Evolutionary conservation across 495 filamentous ascomycete genomes (phyloP), one percentile per base, ranked within the genome.

Genomic region (Cudoniella acicularis): DNA sequence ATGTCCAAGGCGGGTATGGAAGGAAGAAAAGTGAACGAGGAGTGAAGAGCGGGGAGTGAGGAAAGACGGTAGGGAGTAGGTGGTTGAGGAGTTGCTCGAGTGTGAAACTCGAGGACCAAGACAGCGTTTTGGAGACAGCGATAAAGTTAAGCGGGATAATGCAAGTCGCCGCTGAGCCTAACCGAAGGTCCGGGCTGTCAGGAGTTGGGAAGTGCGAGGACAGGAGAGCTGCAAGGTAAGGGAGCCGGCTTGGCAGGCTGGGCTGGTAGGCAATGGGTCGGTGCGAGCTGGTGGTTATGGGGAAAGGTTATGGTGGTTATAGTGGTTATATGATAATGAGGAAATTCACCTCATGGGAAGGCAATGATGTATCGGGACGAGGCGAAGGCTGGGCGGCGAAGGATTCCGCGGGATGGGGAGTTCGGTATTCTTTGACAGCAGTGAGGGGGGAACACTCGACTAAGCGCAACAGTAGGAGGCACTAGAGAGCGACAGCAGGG

Each of bases 1-100:
- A 64, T 64, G 48, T 64, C 62, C 62, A 9, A 4, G 43, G 20
- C 16, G 43, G 43, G 43, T 9, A 21, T 4, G 13, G 20, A 8
- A n/a, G 10, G 20, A 20, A 6, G 3, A 20, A 24, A 13, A 50
- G 48, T 50, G 45, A 21, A 10, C 10, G 45, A 11, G 45, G 10
- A 13, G 18, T 48, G 10, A 20, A 8, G 10, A 21, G 45, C 20
- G 6, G 8, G 21, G 3, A 3, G 48, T 26, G 48, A 24, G 48
- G 25, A 6, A 23, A 13, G 22, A 21, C 10, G 10, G 20, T 50
- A 23, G 48, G 22, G 48, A 50, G n/a, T 3, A 3, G 23, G 8
- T 24, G 48, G 18, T 17, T 9, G 11, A 46, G n/a, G 3, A 9
- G 43, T 46, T 21, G 43, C 6, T n/a, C 8, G 43, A 16, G 43